Conservation (phyloP, 2,329 filamentous ascomycete species). For the Aspergillus carbonarius region DNA sequence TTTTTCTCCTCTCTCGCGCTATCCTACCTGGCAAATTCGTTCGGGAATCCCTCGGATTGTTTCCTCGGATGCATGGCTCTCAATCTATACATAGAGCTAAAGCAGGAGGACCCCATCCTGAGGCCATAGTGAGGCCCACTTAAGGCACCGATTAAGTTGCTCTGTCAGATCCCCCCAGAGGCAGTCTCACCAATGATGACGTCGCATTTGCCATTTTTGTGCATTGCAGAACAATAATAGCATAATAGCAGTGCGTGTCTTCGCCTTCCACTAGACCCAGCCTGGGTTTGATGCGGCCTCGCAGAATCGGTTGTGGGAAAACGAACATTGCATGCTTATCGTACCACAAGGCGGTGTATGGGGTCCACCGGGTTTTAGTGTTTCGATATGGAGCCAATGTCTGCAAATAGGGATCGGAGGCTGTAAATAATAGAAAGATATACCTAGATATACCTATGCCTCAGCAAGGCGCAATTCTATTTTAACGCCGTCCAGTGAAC, state of each 20-base stretch:
- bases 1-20: neutral
- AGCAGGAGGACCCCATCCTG: neutral
- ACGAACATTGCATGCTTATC: neutral
- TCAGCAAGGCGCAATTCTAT: no score
- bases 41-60: neutral
- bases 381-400: no score
- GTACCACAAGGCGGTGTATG: neutral
- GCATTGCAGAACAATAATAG: neutral
- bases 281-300: neutral
- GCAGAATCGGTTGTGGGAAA: neutral
- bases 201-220: neutral
- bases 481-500: no score
- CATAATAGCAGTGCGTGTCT: neutral
- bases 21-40: neutral
- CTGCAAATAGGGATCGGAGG: no score
- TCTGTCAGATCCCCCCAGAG: neutral
- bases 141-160: neutral
- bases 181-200: neutral
- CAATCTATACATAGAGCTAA: neutral
- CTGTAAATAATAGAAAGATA: no score
- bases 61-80: neutral
- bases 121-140: neutral
- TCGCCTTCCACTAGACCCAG: neutral
- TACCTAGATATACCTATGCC: no score
- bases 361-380: neutral